Conservation (phyloP, 108 stramenopile genomes). For the Skeletonema marinoi region DNA sequence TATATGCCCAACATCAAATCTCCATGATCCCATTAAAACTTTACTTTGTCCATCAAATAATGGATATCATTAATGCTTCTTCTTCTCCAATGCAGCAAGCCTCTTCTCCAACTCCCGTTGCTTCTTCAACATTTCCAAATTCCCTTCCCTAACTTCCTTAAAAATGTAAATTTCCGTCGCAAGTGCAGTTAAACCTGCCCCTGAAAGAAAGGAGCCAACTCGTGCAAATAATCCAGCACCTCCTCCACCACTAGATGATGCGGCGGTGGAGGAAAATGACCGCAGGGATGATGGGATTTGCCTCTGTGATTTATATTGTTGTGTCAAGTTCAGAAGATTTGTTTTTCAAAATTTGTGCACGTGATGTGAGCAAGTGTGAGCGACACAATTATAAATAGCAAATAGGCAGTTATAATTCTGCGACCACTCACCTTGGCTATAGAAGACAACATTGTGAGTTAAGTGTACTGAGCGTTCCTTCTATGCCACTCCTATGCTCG, state of each 20-base stretch:
- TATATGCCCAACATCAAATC: neutral
- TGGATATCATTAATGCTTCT: conserved; percentile 13
- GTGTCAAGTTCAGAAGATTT: neutral
- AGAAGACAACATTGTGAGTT: neutral
- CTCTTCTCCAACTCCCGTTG: conserved; percentile 79
- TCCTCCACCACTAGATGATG: conserved; percentile 13
- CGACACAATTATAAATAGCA: neutral
- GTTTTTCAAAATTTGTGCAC: neutral
- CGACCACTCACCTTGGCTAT: neutral
- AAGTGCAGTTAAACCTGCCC: conserved; percentile 77
- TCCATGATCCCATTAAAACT: neutral
- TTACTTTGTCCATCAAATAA: neutral
- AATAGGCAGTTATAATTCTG: neutral
- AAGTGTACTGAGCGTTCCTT: too few species aligned
- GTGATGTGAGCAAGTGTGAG: neutral
- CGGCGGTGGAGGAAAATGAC: conserved; percentile 13
- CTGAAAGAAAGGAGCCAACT: conserved; percentile 69
- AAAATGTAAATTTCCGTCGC: conserved; percentile 77
- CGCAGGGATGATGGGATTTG: conserved; percentile 6
- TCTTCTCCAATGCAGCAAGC: conserved; percentile 65
- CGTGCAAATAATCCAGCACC: conserved; percentile 51
- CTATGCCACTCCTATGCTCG: too few species aligned
- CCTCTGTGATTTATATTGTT: neutral
- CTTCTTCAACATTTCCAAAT: conserved; percentile 69
- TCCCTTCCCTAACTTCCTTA: conserved; percentile 72